phyloP scores from a whole-genome alignment of 208 protist genomes.

The Leishmania aethiopica region DNA sequence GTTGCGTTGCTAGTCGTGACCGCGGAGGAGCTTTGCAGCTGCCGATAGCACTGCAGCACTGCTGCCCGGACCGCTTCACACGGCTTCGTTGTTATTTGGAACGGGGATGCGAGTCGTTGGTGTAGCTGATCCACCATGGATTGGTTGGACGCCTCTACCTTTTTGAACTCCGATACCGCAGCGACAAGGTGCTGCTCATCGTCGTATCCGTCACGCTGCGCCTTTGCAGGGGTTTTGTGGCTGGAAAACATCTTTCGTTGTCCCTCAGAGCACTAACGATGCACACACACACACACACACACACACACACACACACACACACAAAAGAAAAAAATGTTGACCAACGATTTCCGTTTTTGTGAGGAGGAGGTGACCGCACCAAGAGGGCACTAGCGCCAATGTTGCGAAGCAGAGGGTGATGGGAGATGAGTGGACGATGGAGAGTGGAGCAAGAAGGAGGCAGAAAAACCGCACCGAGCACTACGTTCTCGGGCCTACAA shows the following conservation, averaged over 20 bases:
- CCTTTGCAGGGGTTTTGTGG: conserved; percentile 5
- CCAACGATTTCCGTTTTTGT: background rate
- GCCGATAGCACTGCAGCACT: conserved; percentile 68
- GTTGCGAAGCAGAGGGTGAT: background rate
- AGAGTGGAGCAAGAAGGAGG: background rate
- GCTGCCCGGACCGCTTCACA: conserved; percentile 57
- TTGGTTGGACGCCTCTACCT: conserved; percentile 62
- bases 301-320: background rate
- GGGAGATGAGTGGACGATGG: background rate
- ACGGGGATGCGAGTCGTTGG: conserved; percentile 63
- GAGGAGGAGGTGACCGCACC: background rate
- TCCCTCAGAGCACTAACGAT: background rate
- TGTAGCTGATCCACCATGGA: conserved; percentile 61
- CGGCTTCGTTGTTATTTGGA: conserved; percentile 65
- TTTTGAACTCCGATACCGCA: conserved; percentile 61
- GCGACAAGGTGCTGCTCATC: conserved; percentile 73
- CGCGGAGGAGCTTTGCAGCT: conserved; percentile 26
- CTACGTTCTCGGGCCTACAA: background rate
- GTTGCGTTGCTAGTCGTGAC: background rate
- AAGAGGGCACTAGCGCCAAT: background rate
- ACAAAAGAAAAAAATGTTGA: background rate
- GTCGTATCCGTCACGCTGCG: conserved; percentile 27
- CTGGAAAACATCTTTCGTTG: conserved; percentile 19
- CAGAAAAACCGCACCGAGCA: background rate
- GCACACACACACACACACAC: background rate